A percentile compares a stretch with the other conserved stretches of the same genome.
These are phyloP conservation scores for Lentinula edodes DNA, from an alignment of 768 basidiomycete species.

Conservation along the genomic window DNA sequence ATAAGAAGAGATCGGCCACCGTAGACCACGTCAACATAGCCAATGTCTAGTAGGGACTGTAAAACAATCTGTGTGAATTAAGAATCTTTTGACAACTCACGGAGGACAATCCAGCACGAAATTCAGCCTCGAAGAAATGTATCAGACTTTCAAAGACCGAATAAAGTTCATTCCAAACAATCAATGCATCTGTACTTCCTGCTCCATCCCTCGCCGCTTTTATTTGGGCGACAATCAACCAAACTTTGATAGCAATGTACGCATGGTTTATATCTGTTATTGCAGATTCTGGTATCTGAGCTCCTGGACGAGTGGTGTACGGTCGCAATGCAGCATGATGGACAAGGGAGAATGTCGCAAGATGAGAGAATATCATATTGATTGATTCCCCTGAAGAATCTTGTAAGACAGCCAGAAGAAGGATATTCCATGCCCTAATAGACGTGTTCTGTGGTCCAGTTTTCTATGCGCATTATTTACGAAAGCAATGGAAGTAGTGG, in stretches of 20 bases:
- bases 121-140: constrained; percentile 42
- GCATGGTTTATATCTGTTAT: constrained; percentile 63
- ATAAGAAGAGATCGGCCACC: constrained; percentile 60
- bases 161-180: constrained; percentile 77
- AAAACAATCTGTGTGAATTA: not conserved
- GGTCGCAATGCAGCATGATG: constrained; percentile 42
- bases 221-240: constrained; percentile 56
- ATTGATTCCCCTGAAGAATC: constrained; percentile 30
- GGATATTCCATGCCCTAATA: constrained; percentile 62
- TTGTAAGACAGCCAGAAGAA: constrained; percentile 50
- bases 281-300: constrained; percentile 33
- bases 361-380: constrained; percentile 40
- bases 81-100: constrained; percentile 24
- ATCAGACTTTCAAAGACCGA: constrained; percentile 58
- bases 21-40: constrained; percentile 52
- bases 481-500: not conserved
- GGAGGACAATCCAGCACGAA: constrained; percentile 32
- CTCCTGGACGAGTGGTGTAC: constrained; percentile 29
- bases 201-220: constrained; percentile 20
- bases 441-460: constrained; percentile 25
- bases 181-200: constrained; percentile 27
- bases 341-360: constrained; percentile 41
- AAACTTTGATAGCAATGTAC: constrained; percentile 63
- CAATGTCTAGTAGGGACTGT: constrained; percentile 36
- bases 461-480: constrained; percentile 23